Evolutionary conservation across 306 rosid genomes (phyloP).

Genomic region (Fagus sylvatica): DNA sequence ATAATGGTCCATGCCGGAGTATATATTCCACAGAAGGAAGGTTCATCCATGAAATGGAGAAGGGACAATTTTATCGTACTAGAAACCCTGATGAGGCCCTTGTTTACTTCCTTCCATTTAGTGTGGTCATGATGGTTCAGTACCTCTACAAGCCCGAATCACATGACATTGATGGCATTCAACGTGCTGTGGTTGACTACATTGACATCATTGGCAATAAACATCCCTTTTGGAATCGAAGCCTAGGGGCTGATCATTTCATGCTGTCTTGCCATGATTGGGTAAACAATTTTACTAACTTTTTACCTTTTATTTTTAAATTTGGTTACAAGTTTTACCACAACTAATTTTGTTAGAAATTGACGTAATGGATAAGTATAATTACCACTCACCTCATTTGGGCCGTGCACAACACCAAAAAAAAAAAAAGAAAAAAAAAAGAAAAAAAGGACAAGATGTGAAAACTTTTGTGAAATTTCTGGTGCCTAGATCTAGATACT

Average conservation of each 20-base stretch:
- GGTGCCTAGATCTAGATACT: no score
- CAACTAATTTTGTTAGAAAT: no score
- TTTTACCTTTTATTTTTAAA: no score
- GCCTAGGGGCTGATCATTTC: conserved; percentile 56
- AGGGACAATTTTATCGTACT: conserved; percentile 38
- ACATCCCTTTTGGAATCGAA: conserved; percentile 59
- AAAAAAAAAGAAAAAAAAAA: no score
- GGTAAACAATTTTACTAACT: conserved; percentile 19
- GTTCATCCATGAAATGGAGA: conserved; percentile 58
- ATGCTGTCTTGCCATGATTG: conserved; percentile 71
- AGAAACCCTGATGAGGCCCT: conserved; percentile 50
- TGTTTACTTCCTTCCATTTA: conserved; percentile 52
- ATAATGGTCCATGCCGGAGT: conserved; percentile 41
- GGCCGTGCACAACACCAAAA: no score
- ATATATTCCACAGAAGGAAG: conserved; percentile 58
- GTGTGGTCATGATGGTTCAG: conserved; percentile 48
- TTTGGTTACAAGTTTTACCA: no score
- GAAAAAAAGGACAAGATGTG: no score
- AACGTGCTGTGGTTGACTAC: conserved; percentile 39
- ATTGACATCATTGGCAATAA: conserved; percentile 33
- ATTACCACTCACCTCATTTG: no score
- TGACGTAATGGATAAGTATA: no score
- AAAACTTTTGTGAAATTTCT: no score
- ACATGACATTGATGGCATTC: neutral
- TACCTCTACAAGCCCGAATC: conserved; percentile 29